Evolutionary conservation across 2,329 filamentous ascomycete species (phyloP).

Genomic region (Apiospora arundinis): DNA sequence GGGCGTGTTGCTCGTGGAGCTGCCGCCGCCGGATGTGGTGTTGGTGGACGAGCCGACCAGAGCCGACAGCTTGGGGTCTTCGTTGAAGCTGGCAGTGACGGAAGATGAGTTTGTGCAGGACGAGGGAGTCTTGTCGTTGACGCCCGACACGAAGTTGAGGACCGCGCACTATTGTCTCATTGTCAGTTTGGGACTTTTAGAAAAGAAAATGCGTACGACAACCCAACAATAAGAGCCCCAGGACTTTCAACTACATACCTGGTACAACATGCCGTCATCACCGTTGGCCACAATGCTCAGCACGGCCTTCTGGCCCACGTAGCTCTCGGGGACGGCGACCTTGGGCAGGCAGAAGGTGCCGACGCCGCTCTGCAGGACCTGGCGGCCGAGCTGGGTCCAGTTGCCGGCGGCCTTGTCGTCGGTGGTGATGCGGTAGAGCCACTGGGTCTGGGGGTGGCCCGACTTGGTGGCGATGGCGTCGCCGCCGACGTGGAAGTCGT

Average conservation of each 20-base stretch:
- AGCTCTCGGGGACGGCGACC: constrained; percentile 56
- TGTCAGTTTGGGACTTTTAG: not conserved
- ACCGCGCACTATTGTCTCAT: constrained; percentile 53
- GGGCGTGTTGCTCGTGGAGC: not conserved
- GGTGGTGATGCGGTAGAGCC: constrained; percentile 64
- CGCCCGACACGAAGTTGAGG: constrained; percentile 60
- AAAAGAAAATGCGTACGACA: not conserved
- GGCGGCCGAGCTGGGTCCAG: constrained; percentile 62
- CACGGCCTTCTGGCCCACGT: constrained; percentile 61
- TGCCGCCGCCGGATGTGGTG: not conserved
- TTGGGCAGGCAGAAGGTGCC: constrained; percentile 60
- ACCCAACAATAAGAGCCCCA: not conserved
- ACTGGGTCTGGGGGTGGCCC: constrained; percentile 59
- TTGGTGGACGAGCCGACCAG: constrained; percentile 2
- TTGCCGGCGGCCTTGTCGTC: constrained; percentile 53
- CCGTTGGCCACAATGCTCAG: constrained; percentile 58
- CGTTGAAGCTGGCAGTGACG: not conserved
- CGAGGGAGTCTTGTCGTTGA: constrained; percentile 33
- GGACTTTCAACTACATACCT: constrained; percentile 48
- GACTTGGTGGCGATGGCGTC: constrained; percentile 56
- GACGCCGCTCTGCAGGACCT: constrained; percentile 60
- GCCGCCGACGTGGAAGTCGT: constrained; percentile 64
- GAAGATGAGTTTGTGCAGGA: constrained; percentile 45
- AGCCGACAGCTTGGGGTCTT: constrained; percentile 2
- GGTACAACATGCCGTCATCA: constrained; percentile 62